phyloP scores from a whole-genome alignment of 352 stramenopile genomes.

The Globisporangium abappressorium region DNA sequence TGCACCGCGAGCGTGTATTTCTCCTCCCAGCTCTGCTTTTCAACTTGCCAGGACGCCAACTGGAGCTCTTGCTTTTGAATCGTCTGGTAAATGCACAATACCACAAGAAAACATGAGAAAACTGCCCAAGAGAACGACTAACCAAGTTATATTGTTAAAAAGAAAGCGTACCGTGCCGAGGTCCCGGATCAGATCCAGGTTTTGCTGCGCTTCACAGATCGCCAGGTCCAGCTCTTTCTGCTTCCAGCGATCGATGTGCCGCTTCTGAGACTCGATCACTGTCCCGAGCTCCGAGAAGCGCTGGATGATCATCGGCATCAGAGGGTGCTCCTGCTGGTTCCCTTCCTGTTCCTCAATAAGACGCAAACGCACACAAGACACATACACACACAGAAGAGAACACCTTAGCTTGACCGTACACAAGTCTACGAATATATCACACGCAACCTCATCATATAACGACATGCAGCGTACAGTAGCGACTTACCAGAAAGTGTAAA shows the following conservation, averaged over 20 bases:
- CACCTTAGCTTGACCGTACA: conserved; percentile 28
- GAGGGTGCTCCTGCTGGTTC: conserved; percentile 59
- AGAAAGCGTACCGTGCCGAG: conserved; percentile 39
- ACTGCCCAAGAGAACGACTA: not conserved
- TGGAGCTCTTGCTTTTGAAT: conserved; percentile 66
- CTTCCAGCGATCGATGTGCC: conserved; percentile 84
- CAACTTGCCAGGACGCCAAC: conserved; percentile 42
- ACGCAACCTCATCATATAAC: not conserved
- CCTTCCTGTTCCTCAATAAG: conserved; percentile 75
- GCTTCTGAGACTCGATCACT: conserved; percentile 85
- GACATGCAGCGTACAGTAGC: not conserved
- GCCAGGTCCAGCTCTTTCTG: conserved; percentile 77
- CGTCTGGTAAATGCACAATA: conserved; percentile 19
- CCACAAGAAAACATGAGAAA: not conserved
- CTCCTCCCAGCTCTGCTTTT: conserved; percentile 79
- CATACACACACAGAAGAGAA: conserved; percentile 24
- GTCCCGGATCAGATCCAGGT: conserved; percentile 54
- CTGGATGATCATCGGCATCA: conserved; percentile 81
- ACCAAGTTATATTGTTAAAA: not conserved
- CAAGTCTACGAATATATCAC: not conserved
- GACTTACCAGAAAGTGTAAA: conserved; percentile 75
- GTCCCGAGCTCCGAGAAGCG: conserved; percentile 70
- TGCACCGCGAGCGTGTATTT: conserved; percentile 59
- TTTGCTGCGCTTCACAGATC: conserved; percentile 68
- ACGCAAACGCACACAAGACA: conserved; percentile 17